Evolutionary conservation across 2,329 filamentous ascomycete species (phyloP).

Genomic region (Westerdykella sp.): DNA sequence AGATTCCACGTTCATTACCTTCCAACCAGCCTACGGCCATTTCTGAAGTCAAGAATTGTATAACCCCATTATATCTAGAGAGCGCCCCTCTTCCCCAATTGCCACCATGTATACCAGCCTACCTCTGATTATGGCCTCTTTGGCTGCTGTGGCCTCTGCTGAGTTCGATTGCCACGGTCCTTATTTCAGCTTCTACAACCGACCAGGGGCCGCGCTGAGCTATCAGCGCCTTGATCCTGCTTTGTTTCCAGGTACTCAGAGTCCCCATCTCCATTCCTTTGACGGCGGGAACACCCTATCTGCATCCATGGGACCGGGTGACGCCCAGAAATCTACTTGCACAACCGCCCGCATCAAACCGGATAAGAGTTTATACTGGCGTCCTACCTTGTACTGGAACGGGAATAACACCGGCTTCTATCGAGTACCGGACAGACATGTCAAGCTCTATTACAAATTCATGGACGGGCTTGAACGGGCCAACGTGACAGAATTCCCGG

Average conservation of each 20-base stretch:
- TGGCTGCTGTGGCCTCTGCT: conserved; percentile 8
- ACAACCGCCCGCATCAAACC: conserved; percentile 34
- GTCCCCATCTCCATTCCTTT: conserved; percentile 35
- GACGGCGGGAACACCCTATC: conserved; percentile 32
- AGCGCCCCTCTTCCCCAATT: no score
- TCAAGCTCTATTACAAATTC: conserved; percentile 38
- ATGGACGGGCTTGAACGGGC: conserved; percentile 28
- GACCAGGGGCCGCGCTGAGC: conserved; percentile 26
- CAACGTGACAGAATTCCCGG: conserved; percentile 34
- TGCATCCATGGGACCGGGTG: conserved; percentile 21
- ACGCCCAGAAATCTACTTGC: conserved; percentile 26
- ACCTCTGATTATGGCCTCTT: conserved; percentile 22
- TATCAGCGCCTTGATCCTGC: conserved; percentile 34
- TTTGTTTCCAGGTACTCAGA: conserved; percentile 27
- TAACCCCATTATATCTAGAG: no score
- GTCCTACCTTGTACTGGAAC: conserved; percentile 33
- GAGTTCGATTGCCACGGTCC: conserved; percentile 33
- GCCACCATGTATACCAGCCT: conserved; percentile 25
- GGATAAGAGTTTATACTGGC: conserved; percentile 37
- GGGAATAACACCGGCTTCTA: conserved; percentile 33
- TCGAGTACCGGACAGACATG: conserved; percentile 29
- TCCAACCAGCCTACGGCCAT: no score
- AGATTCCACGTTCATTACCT: no score
- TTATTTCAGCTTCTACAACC: conserved; percentile 38
- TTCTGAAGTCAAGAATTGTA: no score